Evolutionary conservation across 305 asterid species (phyloP).

Genomic region (Fraxinus albicans): DNA sequence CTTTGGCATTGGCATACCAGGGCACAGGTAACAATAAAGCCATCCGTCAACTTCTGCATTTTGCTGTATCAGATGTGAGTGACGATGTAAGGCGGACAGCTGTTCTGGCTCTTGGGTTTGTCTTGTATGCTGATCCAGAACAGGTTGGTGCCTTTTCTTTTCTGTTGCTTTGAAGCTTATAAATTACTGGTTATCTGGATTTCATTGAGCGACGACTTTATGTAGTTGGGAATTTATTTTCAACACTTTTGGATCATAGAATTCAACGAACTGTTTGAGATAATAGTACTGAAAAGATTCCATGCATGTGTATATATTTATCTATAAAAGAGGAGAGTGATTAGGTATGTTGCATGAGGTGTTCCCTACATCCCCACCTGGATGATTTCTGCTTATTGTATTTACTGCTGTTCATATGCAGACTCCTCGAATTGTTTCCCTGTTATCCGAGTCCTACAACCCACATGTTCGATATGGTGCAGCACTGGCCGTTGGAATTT

Average conservation of each 20-base stretch:
- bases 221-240: not conserved
- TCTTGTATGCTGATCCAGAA: slow-evolving; percentile 83
- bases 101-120: slow-evolving; percentile 93
- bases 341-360: not conserved
- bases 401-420: slow-evolving; percentile 41
- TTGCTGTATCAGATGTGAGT: slow-evolving; percentile 95
- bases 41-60: slow-evolving; percentile 89
- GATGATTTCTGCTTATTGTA: slow-evolving; percentile 11
- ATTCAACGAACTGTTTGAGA: not conserved
- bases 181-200: not conserved
- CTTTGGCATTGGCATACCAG: slow-evolving; percentile 91
- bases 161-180: not conserved
- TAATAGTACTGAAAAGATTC: not conserved
- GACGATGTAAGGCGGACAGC: slow-evolving; percentile 98
- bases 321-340: not conserved
- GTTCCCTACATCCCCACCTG: not conserved
- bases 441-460: slow-evolving; percentile 83
- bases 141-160: slow-evolving; percentile 54
- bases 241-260: not conserved
- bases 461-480: slow-evolving; percentile 98
- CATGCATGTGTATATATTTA: not conserved
- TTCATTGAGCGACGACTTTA: not conserved
- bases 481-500: slow-evolving; percentile 94
- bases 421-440: slow-evolving; percentile 83
- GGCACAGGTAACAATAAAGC: slow-evolving; percentile 96